Evolutionary conservation across 495 filamentous ascomycete genomes (phyloP), one percentile per base, ranked within the genome.

Genomic region (Aspergillus asperescens): DNA sequence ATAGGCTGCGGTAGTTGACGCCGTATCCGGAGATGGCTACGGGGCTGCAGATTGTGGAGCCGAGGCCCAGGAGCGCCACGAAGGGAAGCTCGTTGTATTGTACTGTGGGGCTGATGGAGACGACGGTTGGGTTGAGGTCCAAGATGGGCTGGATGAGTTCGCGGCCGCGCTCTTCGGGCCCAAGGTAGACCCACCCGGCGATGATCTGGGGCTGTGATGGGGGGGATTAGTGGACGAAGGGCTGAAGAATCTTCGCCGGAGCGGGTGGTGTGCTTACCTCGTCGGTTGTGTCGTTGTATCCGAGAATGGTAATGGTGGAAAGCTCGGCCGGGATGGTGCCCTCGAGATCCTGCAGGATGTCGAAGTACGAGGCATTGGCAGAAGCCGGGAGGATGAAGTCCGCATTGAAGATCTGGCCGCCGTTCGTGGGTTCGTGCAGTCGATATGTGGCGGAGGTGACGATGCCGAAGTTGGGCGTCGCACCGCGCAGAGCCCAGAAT

Each of bases 401-500:
- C 13, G 20, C 28, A 48, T 16, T 24, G 8, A 34, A 18, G 3
- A 31, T 18, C 42, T 29, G 22, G 40, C 24, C 40, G 40, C 7
- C 13, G 13, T 24, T 25, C 10, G 7, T 23, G 7, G 8, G 40
- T 7, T 7, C 5, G 66, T 66, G 15, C 66, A 59, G 35, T 32
- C 46, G 38, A 44, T 61, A 65, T 13, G 45, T 63, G 20, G 57
- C 62, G 6, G 24, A 28, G 1, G 44, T 45, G 20, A 57, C 38
- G 13, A 62, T 48, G 20, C 62, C 64, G 32, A 68, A 66, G 7
- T 69, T 70, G 32, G 58, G 53, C 9, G 68, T 68, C 3, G 61
- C 65, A 9, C 67, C 70, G 25, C 65, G 62, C 18, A 73, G 53
- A 9, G 56, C 66, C 64, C 63, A 63, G 64, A 70, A 67, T 18